A percentile compares a stretch with the other conserved stretches of the same genome.
These are phyloP conservation scores for Hawksworthiomyces lignivorus DNA, from an alignment of 2,329 filamentous ascomycete species.

Conservation along the genomic window DNA sequence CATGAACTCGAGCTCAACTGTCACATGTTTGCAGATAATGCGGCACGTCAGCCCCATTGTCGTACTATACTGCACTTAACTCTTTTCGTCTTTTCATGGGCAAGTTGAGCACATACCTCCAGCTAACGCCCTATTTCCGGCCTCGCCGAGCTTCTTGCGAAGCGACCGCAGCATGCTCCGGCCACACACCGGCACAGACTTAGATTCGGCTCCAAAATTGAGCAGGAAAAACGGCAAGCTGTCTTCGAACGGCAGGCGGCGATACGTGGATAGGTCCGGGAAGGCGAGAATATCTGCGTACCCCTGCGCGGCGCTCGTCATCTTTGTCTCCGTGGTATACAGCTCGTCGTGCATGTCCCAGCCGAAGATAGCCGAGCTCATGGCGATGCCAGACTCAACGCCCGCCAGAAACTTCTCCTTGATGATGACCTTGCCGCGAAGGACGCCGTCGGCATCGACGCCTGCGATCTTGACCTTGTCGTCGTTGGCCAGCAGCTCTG, in stretches of 20 bases:
- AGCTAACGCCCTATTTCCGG: conserved; percentile 74
- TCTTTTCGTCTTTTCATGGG: too few species aligned
- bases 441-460: conserved; percentile 74
- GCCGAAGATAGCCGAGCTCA: conserved; percentile 88
- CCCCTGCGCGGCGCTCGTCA: conserved; percentile 84
- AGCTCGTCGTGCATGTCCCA: conserved; percentile 96
- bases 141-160: conserved; percentile 55
- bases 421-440: conserved; percentile 83
- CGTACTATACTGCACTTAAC: too few species aligned
- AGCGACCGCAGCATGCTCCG: conserved; percentile 63
- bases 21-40: too few species aligned
- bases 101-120: conserved; percentile 61
- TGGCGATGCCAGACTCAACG: conserved; percentile 71
- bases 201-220: conserved; percentile 72
- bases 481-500: conserved; percentile 61
- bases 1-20: conserved; percentile 92
- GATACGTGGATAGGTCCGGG: conserved; percentile 67
- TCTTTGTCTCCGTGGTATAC: conserved; percentile 75
- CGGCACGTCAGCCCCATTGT: too few species aligned
- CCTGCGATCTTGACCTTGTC: conserved; percentile 78
- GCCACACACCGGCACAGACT: conserved; percentile 69
- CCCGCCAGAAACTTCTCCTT: conserved; percentile 88
- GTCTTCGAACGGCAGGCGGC: conserved; percentile 84
- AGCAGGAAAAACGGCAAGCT: conserved; percentile 78
- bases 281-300: conserved; percentile 79